Evolutionary conservation across 1,139 yeast species (phyloP), one percentile per base, ranked within the genome.

Genomic region (Candida sanyaensis): DNA sequence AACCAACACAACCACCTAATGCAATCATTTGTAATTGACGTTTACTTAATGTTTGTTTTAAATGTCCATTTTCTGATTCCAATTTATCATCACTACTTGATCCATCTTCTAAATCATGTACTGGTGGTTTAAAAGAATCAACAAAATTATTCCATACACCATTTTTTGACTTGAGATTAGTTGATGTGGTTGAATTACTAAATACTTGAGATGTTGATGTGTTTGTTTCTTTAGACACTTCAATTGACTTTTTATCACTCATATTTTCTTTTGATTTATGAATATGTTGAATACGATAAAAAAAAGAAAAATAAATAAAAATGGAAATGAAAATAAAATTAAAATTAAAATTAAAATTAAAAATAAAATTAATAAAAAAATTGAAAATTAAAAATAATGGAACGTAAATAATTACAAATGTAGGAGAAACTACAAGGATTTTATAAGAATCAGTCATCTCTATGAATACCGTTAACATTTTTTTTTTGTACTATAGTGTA

Each of bases 1-100:
- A 59, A 3, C 75, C 75, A 12, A 70, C 71, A 56, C 74, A 69
- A 2, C 75, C 73, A n/a, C 73, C 68, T 21, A 70, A 61, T 36
- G 73, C 69, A 38, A 70, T 71, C 72, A 69, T 67, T 55, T 65
- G 70, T 13, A 69, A 52, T 50, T 70, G 74, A 46, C 73, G 56
- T 45, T 69, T 67, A 39, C 66, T 68, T 42, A 69, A 61, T 13
- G 61, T 61, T 47, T 66, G 66, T 42, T 65, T 62, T 17, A 68
- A 55, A 12, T 50, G 51, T 1, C 51, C 53, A 23, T 39, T 37
- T 36, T 42, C 46, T 23, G 17, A 13, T 23, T 44, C 46, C 10
- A 13, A 21, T 30, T 31, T 13, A 6, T n/a, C 6, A 3, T 11
- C 27, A 11, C 29, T 36, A 32, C 29, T n/a, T n/a, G 43, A 28